Base-by-base conservation (phyloP, 202 grass and related monocot genomes). In the Alloteropsis angusta region DNA sequence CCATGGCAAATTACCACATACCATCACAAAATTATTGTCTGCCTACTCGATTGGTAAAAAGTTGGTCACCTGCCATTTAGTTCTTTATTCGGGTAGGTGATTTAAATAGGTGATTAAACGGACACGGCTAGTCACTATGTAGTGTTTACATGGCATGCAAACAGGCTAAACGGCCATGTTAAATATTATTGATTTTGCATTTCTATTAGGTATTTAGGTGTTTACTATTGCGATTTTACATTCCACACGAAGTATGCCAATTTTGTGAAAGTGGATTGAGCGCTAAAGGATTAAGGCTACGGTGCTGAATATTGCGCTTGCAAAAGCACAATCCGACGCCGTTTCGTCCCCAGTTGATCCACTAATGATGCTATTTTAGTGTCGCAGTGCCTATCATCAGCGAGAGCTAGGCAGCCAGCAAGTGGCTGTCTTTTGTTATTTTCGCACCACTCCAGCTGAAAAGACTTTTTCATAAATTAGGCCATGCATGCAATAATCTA, bases 361-460 rank as follows among this genome's bases (percentile, higher is more conserved):
- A 54, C 42, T 70, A 63, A 41, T 4, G 28, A 23, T 72, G n/a
- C 37, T 65, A 79, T 78, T 79, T 72, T 72, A 78, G 52, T 59
- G 19, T 49, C 46, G 18, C 6, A n/a, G 65, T 78, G 65, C 12
- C 56, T 71, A 35, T 52, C 73, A 25, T 22, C 38, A n/a, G n/a
- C n/a, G n/a, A n/a, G 32, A 81, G 45, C 44, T 7, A 60, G 60
- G 26, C 64, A 76, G 72, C 53, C 21, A 61, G 44, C 77, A 70
- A 77, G 72, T 74, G 80, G 60, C 43, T 61, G 21, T 75, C 86
- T 19, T 61, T 34, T 62, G 76, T 80, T 56, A 80, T 54, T 70
- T 84, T 80, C 47, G 71, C 65, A 28, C 22, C 25, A 76, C 55
- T 56, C 21, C 56, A 3, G 38, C 28, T 19, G 23, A 80, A 84